phyloP scores from a whole-genome alignment of 2,329 filamentous ascomycete genomes.

The Fusarium ambrosium region DNA sequence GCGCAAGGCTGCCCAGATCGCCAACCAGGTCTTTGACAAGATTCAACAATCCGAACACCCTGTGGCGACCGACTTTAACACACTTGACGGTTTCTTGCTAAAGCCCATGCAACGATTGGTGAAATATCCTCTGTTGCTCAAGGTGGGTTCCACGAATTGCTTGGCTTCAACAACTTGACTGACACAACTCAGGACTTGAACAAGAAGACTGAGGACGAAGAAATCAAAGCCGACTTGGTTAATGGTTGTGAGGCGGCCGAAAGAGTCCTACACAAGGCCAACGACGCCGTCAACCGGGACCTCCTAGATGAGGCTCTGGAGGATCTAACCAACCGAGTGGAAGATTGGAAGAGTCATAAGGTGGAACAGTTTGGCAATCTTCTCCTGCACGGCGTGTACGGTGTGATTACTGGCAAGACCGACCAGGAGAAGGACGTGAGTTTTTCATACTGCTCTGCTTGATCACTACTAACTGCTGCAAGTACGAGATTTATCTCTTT shows the following conservation, averaged over 20 bases:
- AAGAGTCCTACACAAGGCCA: conserved; percentile 85
- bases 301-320: conserved; percentile 85
- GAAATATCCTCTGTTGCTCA: conserved; percentile 92
- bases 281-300: conserved; percentile 91
- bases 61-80: conserved; percentile 89
- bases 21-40: conserved; percentile 87
- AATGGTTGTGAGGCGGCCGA: conserved; percentile 86
- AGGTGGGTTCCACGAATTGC: conserved; percentile 64
- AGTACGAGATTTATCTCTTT: conserved; percentile 99
- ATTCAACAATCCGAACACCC: conserved; percentile 80
- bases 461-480: conserved; percentile 31
- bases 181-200: conserved; percentile 76
- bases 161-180: conserved; percentile 30
- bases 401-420: conserved; percentile 88
- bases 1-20: conserved; percentile 88
- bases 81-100: conserved; percentile 90
- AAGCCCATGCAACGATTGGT: conserved; percentile 97
- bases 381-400: conserved; percentile 89
- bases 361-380: conserved; percentile 93
- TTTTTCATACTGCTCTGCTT: conserved; percentile 46
- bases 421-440: conserved; percentile 91
- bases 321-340: conserved; percentile 85
- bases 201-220: conserved; percentile 85
- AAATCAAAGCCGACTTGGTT: conserved; percentile 78
- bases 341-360: conserved; percentile 96